Conservation (phyloP, 176 grass and related monocot species). For the Hordeum vulgare region DNA sequence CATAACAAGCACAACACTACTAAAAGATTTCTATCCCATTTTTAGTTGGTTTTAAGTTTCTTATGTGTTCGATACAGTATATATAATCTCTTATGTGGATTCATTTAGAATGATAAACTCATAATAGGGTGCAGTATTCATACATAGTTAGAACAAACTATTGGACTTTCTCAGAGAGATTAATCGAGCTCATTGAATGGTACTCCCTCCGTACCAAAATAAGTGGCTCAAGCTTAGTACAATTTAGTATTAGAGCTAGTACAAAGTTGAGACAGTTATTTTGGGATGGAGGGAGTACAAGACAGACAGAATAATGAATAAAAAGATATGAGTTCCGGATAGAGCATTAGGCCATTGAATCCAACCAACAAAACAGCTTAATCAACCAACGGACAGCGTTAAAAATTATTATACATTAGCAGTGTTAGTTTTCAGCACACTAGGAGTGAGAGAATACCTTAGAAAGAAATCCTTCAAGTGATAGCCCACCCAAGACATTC, state of each 20-base stretch:
- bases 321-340: neutral
- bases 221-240: too few relatives aligned
- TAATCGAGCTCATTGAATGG: neutral
- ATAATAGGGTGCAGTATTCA: neutral
- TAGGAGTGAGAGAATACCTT: conserved; percentile 42
- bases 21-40: neutral
- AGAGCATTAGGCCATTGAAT: neutral
- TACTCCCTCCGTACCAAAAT: neutral
- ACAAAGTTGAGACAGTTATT: too few relatives aligned
- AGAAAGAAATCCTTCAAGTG: conserved; percentile 94
- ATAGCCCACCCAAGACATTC: conserved; percentile 83
- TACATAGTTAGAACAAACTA: neutral
- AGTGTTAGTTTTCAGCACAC: neutral
- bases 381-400: neutral
- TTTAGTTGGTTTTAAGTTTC: neutral
- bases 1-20: neutral
- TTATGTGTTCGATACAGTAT: neutral
- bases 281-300: neutral
- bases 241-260: too few relatives aligned
- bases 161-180: neutral
- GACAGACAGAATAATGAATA: neutral
- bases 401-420: neutral
- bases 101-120: neutral
- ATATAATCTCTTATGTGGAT: neutral
- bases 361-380: neutral